Evolutionary conservation across 257 asterid genomes (phyloP).

Genomic region (Solanum paucissectum): DNA sequence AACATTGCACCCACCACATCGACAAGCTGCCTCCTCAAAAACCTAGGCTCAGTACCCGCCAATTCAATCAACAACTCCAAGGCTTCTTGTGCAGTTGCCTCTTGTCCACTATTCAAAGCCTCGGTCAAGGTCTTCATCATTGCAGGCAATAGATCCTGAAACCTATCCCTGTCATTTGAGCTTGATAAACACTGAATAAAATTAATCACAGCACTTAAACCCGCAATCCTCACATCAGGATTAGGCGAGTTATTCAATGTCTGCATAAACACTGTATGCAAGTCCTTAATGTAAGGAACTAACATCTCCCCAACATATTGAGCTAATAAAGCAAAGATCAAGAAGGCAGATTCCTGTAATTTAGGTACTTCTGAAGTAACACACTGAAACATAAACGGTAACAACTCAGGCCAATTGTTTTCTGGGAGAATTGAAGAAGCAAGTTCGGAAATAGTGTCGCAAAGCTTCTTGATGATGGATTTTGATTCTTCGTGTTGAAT

Average conservation of each 20-base stretch:
- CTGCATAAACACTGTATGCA: slow-evolving; percentile 69
- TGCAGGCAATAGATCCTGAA: slow-evolving; percentile 89
- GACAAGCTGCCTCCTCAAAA: slow-evolving; percentile 82
- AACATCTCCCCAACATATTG: slow-evolving; percentile 68
- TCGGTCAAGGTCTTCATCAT: slow-evolving; percentile 97
- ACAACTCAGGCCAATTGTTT: slow-evolving; percentile 76
- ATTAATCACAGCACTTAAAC: slow-evolving; percentile 83
- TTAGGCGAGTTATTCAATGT: slow-evolving; percentile 45
- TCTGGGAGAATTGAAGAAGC: slow-evolving; percentile 84
- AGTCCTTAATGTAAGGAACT: slow-evolving; percentile 61
- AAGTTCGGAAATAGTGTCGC: slow-evolving; percentile 83
- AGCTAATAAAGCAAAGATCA: slow-evolving; percentile 80
- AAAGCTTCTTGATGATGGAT: slow-evolving; percentile 51
- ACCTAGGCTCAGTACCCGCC: slow-evolving; percentile 93
- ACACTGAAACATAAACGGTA: slow-evolving; percentile 94
- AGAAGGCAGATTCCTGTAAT: slow-evolving; percentile 75
- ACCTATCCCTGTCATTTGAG: slow-evolving; percentile 77
- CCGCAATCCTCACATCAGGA: slow-evolving; percentile 76
- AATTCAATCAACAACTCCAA: slow-evolving; percentile 85
- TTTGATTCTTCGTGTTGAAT: slow-evolving; percentile 64
- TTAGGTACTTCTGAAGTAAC: slow-evolving; percentile 60
- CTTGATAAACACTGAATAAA: slow-evolving; percentile 82
- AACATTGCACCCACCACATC: slow-evolving; percentile 96
- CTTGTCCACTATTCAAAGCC: slow-evolving; percentile 75
- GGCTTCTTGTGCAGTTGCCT: slow-evolving; percentile 94